Percentiles rank a stretch among this genome's conserved stretches.
These are phyloP conservation scores for Plasmodium relictum DNA, from an alignment of 169 alveolate species.

Conservation along the genomic window DNA sequence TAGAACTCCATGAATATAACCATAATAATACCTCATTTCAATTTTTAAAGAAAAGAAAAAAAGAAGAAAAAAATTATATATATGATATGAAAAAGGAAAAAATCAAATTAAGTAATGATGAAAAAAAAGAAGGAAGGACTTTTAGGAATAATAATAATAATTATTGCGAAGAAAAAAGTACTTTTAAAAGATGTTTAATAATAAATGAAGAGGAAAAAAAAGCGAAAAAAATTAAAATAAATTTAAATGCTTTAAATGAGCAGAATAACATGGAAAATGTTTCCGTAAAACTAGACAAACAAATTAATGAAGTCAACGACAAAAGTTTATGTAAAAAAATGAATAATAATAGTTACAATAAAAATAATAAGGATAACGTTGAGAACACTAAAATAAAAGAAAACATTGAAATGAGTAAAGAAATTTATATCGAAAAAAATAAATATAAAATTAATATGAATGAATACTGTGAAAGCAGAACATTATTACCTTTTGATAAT, in stretches of 20 bases:
- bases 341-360: neutral
- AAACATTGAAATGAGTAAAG: neutral
- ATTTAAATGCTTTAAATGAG: neutral
- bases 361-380: neutral
- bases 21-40: slow-evolving; percentile 55
- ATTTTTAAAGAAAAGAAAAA: slow-evolving; percentile 36
- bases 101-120: neutral
- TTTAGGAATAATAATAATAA: neutral
- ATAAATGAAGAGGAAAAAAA: slow-evolving; percentile 8
- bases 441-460: slow-evolving; percentile 5
- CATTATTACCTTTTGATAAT: slow-evolving; percentile 45
- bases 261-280: neutral
- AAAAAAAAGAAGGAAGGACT: neutral
- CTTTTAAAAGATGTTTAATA: slow-evolving; percentile 12
- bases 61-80: neutral
- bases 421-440: neutral
- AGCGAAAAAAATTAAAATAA: slow-evolving; percentile 7
- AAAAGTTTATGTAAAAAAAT: neutral
- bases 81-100: neutral
- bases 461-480: neutral
- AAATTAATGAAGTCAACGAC: neutral
- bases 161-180: slow-evolving; percentile 9
- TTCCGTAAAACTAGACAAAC: neutral
- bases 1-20: slow-evolving; percentile 23
- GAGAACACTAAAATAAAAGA: neutral